These are phyloP conservation scores for Oryza punctata DNA, from an alignment of 176 grass and related monocot species.

Conservation along the genomic window DNA sequence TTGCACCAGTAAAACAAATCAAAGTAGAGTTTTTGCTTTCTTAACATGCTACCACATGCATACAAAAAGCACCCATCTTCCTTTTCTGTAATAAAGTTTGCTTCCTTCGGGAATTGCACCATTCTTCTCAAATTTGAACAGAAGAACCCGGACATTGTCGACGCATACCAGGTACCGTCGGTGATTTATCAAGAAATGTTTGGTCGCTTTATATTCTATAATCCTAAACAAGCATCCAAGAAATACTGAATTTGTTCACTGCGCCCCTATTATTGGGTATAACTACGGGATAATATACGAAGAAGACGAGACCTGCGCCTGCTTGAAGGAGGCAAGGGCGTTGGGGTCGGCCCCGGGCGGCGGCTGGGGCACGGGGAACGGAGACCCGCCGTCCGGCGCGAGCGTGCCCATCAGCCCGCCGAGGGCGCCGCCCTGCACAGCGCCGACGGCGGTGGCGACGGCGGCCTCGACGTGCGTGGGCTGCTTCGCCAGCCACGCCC, in stretches of 20 bases:
- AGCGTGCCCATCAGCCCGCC: constrained; percentile 84
- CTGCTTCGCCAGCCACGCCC: constrained; percentile 75
- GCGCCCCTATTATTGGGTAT: neutral
- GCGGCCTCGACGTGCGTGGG: constrained; percentile 75
- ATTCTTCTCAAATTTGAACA: constrained; percentile 12
- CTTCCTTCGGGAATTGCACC: constrained; percentile 28
- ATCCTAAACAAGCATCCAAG: neutral
- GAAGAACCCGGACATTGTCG: neutral
- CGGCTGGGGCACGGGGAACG: constrained; percentile 43
- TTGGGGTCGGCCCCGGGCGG: constrained; percentile 52
- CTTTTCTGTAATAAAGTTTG: constrained; percentile 40
- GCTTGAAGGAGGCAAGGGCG: constrained; percentile 65
- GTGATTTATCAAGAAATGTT: neutral
- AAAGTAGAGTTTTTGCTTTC: constrained; percentile 31
- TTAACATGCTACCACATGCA: constrained; percentile 34
- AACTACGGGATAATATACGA: neutral
- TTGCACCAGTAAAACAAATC: neutral
- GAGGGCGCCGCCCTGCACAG: constrained; percentile 75
- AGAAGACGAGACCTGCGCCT: constrained; percentile 59
- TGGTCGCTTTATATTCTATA: neutral
- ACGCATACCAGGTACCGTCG: neutral
- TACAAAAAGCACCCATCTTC: constrained; percentile 19
- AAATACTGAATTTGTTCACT: neutral
- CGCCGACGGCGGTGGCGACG: constrained; percentile 65
- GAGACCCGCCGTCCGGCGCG: constrained; percentile 46